A percentile compares a stretch with the other conserved stretches of the same genome.
phyloP scores from a whole-genome alignment of 1,284 basidiomycete genomes.

The Cutaneotrichosporon sp. region DNA sequence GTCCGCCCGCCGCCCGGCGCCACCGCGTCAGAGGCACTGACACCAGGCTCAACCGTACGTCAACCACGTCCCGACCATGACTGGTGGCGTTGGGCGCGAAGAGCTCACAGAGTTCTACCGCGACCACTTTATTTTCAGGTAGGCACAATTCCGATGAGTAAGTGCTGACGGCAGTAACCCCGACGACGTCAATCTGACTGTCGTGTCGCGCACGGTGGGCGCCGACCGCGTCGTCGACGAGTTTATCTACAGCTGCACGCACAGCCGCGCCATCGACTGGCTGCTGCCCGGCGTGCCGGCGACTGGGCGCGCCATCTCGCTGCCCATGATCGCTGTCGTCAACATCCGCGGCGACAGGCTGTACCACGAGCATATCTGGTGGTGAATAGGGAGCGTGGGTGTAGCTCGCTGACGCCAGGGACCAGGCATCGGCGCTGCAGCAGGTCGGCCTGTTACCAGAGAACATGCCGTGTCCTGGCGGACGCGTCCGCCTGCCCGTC shows the following conservation, averaged over 20 bases:
- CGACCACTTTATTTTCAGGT: slow-evolving; percentile 39
- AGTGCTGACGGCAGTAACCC: slow-evolving; percentile 15
- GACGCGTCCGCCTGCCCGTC: slow-evolving; percentile 20
- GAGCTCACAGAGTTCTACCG: slow-evolving; percentile 54
- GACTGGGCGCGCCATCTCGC: slow-evolving; percentile 51
- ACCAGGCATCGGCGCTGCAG: slow-evolving; percentile 24
- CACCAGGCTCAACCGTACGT: slow-evolving; percentile 25
- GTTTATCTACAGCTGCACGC: slow-evolving; percentile 46
- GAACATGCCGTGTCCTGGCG: slow-evolving; percentile 10
- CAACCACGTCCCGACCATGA: slow-evolving; percentile 31
- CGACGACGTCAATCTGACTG: slow-evolving; percentile 46
- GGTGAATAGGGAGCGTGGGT: slow-evolving; percentile 22
- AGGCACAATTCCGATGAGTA: not conserved
- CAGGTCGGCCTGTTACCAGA: slow-evolving; percentile 23
- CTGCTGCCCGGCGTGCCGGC: slow-evolving; percentile 51
- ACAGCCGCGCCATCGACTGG: slow-evolving; percentile 54
- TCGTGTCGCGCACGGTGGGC: slow-evolving; percentile 25
- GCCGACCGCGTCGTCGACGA: slow-evolving; percentile 28
- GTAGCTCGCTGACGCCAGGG: slow-evolving; percentile 14
- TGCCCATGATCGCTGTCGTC: slow-evolving; percentile 57
- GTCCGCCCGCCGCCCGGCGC: too few relatives aligned
- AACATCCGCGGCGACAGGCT: slow-evolving; percentile 57
- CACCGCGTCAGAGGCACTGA: not conserved
- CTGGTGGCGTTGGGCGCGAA: slow-evolving; percentile 55
- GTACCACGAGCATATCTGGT: slow-evolving; percentile 53